phyloP scores from a whole-genome alignment of 306 rosid genomes.

The Quillaja saponaria region DNA sequence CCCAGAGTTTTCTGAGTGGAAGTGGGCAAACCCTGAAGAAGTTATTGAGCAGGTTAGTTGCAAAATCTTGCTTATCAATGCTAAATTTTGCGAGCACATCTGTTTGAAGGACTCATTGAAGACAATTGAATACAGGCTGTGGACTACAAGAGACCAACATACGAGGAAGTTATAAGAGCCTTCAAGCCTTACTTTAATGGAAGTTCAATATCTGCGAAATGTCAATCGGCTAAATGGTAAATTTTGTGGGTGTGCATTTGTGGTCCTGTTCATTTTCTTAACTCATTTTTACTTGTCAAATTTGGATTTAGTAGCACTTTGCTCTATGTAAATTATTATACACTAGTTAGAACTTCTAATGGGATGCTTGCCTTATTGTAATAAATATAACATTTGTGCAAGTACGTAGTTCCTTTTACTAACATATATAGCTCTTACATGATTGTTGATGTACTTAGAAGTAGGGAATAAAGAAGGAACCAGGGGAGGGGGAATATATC shows the following conservation, averaged over 20 bases:
- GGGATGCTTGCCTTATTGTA: too few species aligned
- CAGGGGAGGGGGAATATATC: too few species aligned
- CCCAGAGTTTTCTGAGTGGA: slow-evolving; percentile 93
- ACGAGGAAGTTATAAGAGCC: slow-evolving; percentile 80
- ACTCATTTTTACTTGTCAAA: slow-evolving; percentile 33
- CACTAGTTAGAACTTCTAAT: too few species aligned
- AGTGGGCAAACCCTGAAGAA: slow-evolving; percentile 88
- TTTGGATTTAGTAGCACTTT: slow-evolving; percentile 24
- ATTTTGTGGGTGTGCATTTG: slow-evolving; percentile 32
- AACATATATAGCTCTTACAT: too few species aligned
- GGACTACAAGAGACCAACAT: slow-evolving; percentile 96
- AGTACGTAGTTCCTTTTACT: too few species aligned
- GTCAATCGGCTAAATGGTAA: slow-evolving; percentile 96
- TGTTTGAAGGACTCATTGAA: slow-evolving; percentile 12
- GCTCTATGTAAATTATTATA: too few species aligned
- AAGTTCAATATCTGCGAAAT: slow-evolving; percentile 59
- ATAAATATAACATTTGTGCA: too few species aligned
- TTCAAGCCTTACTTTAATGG: slow-evolving; percentile 73
- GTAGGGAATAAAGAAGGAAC: too few species aligned
- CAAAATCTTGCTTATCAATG: slow-evolving; percentile 4
- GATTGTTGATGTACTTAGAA: too few species aligned
- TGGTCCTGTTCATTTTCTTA: slow-evolving; percentile 38
- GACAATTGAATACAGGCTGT: slow-evolving; percentile 70
- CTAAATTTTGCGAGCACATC: neutral
- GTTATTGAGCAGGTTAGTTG: slow-evolving; percentile 80